Percentiles rank a stretch among this genome's conserved stretches.
Evolutionary conservation across 2,329 filamentous ascomycete species (phyloP).

Genomic region (Helminthosporium solani): DNA sequence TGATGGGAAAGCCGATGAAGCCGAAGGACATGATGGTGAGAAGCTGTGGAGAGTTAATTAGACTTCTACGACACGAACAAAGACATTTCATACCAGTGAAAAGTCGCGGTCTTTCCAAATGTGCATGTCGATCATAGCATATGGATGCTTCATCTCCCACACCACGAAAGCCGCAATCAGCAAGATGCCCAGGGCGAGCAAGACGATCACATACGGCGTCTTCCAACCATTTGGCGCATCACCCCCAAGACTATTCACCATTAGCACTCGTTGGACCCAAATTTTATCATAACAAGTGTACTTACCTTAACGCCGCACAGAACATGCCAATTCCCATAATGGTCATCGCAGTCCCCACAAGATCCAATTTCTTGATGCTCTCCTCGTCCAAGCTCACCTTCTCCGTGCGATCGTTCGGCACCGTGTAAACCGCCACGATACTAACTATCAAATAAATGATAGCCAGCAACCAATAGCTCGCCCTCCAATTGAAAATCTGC

Average conservation of each 20-base stretch:
- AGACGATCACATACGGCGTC: slow-evolving; percentile 61
- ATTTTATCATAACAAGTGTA: slow-evolving; percentile 6
- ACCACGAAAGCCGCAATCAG: slow-evolving; percentile 59
- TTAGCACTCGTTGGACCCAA: slow-evolving; percentile 9
- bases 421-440: slow-evolving; percentile 59
- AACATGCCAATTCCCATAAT: slow-evolving; percentile 67
- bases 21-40: slow-evolving; percentile 60
- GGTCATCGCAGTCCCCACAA: slow-evolving; percentile 61
- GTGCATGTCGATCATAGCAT: slow-evolving; percentile 55
- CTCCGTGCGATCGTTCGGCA: slow-evolving; percentile 56
- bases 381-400: slow-evolving; percentile 48
- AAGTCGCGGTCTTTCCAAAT: slow-evolving; percentile 65
- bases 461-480: slow-evolving; percentile 61
- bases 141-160: slow-evolving; percentile 59
- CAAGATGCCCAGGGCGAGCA: slow-evolving; percentile 60
- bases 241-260: slow-evolving; percentile 44
- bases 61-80: neutral
- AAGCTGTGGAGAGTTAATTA: slow-evolving; percentile 42
- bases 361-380: slow-evolving; percentile 60
- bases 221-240: slow-evolving; percentile 64
- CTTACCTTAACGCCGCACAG: slow-evolving; percentile 60
- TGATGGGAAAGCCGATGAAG: slow-evolving; percentile 62
- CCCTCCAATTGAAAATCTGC: slow-evolving; percentile 63
- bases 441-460: slow-evolving; percentile 65
- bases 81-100: slow-evolving; percentile 50